Evolutionary conservation across 805 yeast species (phyloP), one percentile per base, ranked within the genome.

Genomic region (Sungouiozyma ichnusensis): DNA sequence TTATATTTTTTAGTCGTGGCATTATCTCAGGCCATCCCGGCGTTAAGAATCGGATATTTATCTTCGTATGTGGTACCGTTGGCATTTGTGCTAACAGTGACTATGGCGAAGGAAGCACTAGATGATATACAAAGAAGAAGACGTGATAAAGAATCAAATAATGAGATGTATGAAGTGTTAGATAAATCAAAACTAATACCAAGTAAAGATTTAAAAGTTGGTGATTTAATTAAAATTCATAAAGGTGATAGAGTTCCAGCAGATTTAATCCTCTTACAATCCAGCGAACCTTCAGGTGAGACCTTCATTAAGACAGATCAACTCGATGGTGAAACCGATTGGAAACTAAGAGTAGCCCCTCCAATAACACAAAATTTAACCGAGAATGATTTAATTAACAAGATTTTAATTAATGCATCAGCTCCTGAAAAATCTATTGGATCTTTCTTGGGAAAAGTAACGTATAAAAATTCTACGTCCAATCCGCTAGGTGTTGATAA

Each of bases 311-410:
- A 94, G 54, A 92, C 99, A 0, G 99, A 92, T 66, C 99, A 92
- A 64, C 69, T 92, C 39, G 99, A 92, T 62, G 99, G 99, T 57
- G 99, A 92, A 62, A 92, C 99, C 4, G 99, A 92, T 65, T 92
- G 99, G 99, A 92, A 92, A 60, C 68, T 92, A 42, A 70, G 98
- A 53, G 65, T 85, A 33, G 92, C 96, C 0, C 73, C 80, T 38
- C 72, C 79, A 11, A 54, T 78, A 20, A 85, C 96, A 1, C 97
- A 90, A 57, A 61, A 61, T 31, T 50, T 76, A 35, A 62, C 74
- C 11, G 64, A 72, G n/a, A 66, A 68, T 38, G 76, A 74, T 37
- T 57, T 83, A 39, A 37, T 57, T 16, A 68, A 68, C 27, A 71
- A 74, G 44, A 70, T 78, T 36, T 67, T 70, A 37, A 70, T 87